Percentiles rank a stretch among this genome's conserved stretches.
Evolutionary conservation across 2,329 filamentous ascomycete genomes (phyloP).

Genomic region (Colletotrichum eleusines): DNA sequence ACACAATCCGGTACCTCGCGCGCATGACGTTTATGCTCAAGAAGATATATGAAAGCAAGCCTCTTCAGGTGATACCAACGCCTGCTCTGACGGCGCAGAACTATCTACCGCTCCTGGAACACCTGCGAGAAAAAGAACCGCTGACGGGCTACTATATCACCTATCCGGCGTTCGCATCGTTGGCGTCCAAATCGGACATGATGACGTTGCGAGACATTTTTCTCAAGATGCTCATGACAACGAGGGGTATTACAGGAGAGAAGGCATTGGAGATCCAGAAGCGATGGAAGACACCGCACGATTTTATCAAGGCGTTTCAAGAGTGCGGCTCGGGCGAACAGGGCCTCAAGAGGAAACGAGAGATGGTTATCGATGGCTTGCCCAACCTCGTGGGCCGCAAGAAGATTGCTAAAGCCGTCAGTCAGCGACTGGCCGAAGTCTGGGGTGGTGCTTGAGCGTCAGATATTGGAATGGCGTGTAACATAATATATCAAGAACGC

Average conservation of each 20-base stretch:
- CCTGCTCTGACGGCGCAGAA: slow-evolving; percentile 71
- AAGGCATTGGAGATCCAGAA: slow-evolving; percentile 85
- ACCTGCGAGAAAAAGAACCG: slow-evolving; percentile 66
- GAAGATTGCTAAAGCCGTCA: slow-evolving; percentile 75
- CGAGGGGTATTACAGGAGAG: slow-evolving; percentile 78
- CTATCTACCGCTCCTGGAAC: slow-evolving; percentile 73
- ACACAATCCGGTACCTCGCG: slow-evolving; percentile 81
- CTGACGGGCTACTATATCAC: slow-evolving; percentile 70
- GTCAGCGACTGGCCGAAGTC: slow-evolving; percentile 77
- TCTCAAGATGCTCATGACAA: slow-evolving; percentile 90
- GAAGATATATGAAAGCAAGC: slow-evolving; percentile 69
- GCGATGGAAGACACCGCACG: slow-evolving; percentile 79
- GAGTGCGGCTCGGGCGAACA: slow-evolving; percentile 62
- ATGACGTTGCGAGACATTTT: slow-evolving; percentile 81
- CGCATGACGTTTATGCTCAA: slow-evolving; percentile 78
- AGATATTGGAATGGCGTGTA: neutral
- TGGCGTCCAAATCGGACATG: slow-evolving; percentile 81
- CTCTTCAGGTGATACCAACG: slow-evolving; percentile 75
- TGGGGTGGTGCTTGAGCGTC: slow-evolving; percentile 68
- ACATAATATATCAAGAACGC: slow-evolving; percentile 2
- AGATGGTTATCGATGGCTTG: slow-evolving; percentile 70
- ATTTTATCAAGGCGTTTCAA: slow-evolving; percentile 78
- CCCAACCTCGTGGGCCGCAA: slow-evolving; percentile 72
- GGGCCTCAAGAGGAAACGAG: slow-evolving; percentile 67
- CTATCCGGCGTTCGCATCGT: slow-evolving; percentile 77